Evolutionary conservation across 2,329 filamentous ascomycete genomes (phyloP).

Genomic region (Chalaropsis ovoidea): DNA sequence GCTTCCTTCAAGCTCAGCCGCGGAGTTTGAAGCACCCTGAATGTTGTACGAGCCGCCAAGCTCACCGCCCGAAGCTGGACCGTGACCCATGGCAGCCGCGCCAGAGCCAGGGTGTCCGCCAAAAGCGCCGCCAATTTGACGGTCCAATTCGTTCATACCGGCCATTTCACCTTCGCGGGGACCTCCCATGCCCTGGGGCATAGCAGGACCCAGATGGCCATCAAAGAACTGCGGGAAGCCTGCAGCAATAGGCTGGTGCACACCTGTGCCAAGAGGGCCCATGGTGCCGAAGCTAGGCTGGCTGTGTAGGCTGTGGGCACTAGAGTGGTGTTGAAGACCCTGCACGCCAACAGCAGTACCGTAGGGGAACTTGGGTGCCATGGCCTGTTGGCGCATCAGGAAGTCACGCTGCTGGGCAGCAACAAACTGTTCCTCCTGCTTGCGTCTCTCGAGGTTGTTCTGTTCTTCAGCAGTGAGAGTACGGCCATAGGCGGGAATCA

Average conservation of each 20-base stretch:
- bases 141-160: constrained; percentile 48
- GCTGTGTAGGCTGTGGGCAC: constrained; percentile 89
- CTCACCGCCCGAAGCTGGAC: constrained; percentile 29
- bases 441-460: constrained; percentile 88
- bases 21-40: not conserved
- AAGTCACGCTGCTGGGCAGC: constrained; percentile 95
- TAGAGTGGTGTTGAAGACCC: constrained; percentile 78
- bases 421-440: constrained; percentile 95
- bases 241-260: constrained; percentile 29
- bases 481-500: constrained; percentile 92
- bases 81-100: not conserved
- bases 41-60: constrained; percentile 10
- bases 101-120: constrained; percentile 9
- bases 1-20: constrained; percentile 1
- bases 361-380: constrained; percentile 54
- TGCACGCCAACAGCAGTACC: constrained; percentile 19
- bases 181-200: constrained; percentile 16
- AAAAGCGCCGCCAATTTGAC: constrained; percentile 42
- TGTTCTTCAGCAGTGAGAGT: constrained; percentile 96
- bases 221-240: constrained; percentile 18
- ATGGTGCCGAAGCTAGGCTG: constrained; percentile 96
- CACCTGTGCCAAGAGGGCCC: constrained; percentile 58
- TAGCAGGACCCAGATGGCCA: constrained; percentile 12
- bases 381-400: constrained; percentile 63
- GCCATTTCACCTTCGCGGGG: constrained; percentile 59